A percentile compares a stretch with the other conserved stretches of the same genome.
phyloP scores from a whole-genome alignment of 1,284 basidiomycete species.

The Phylloboletellus chloephorus region DNA sequence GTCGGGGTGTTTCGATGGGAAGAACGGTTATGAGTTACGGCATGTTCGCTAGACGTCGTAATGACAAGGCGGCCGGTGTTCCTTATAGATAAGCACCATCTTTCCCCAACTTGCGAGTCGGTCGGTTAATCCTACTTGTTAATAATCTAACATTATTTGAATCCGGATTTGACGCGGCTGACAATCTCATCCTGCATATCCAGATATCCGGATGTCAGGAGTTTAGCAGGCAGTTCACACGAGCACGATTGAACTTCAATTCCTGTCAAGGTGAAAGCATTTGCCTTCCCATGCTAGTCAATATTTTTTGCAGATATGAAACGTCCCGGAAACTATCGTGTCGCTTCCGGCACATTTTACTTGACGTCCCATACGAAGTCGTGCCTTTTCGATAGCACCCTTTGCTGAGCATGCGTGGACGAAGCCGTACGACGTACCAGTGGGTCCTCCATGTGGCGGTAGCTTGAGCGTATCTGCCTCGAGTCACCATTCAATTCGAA shows the following conservation, averaged over 20 bases:
- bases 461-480: too few species aligned
- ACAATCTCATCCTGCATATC: background rate
- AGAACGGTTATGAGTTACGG: too few species aligned
- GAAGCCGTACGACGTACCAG: background rate
- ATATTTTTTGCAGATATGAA: too few species aligned
- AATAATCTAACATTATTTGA: background rate
- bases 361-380: background rate
- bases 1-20: background rate
- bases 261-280: background rate
- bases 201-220: background rate
- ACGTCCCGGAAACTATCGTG: too few species aligned
- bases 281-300: too few species aligned
- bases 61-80: background rate
- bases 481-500: conserved; percentile 14
- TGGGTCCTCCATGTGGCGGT: too few species aligned
- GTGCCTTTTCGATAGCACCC: background rate
- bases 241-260: background rate
- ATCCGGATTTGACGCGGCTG: background rate
- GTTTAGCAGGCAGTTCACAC: background rate
- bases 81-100: background rate
- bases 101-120: background rate
- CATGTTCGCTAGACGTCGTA: too few species aligned
- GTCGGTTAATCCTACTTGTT: background rate
- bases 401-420: background rate
- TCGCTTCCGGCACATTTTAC: too few species aligned